Evolutionary conservation across 2,329 filamentous ascomycete species (phyloP).

Genomic region (Colletotrichum acutatum): DNA sequence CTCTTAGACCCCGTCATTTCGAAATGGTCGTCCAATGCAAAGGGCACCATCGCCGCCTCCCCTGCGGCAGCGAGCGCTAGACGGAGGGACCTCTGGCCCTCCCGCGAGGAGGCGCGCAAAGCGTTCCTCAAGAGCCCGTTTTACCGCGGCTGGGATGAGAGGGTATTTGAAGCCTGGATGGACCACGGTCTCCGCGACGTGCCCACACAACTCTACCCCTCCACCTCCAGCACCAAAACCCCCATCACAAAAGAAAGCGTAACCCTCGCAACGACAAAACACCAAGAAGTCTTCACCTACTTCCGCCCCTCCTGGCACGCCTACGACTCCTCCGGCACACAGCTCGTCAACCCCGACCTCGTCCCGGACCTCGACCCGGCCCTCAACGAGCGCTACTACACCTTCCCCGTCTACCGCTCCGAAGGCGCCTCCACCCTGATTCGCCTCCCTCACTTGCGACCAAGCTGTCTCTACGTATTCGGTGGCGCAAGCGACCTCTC

Average conservation of each 20-base stretch:
- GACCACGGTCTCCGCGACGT: constrained; percentile 79
- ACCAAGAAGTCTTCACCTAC: constrained; percentile 88
- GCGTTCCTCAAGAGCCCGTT: constrained; percentile 77
- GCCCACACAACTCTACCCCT: constrained; percentile 70
- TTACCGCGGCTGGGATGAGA: constrained; percentile 84
- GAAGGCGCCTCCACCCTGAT: constrained; percentile 68
- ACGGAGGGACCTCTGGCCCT: constrained; percentile 86
- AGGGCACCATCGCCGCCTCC: constrained; percentile 46
- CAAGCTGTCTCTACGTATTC: constrained; percentile 76
- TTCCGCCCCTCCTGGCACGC: constrained; percentile 68
- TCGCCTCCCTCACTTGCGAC: constrained; percentile 69
- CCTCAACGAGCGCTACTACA: constrained; percentile 47
- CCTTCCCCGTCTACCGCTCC: constrained; percentile 73
- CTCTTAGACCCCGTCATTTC: constrained; percentile 88
- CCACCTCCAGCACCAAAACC: constrained; percentile 36
- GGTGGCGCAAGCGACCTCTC: constrained; percentile 70
- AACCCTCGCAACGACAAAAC: constrained; percentile 83
- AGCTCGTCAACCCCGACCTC: constrained; percentile 51
- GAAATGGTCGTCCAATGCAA: constrained; percentile 51
- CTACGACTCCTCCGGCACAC: constrained; percentile 49
- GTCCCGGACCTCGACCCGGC: constrained; percentile 59
- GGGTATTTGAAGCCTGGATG: constrained; percentile 81
- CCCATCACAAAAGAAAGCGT: constrained; percentile 55
- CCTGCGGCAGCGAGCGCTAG: constrained; percentile 72
- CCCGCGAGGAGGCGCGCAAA: constrained; percentile 73